phyloP scores from a whole-genome alignment of 805 yeast species.

The Teunomyces pallodes region DNA sequence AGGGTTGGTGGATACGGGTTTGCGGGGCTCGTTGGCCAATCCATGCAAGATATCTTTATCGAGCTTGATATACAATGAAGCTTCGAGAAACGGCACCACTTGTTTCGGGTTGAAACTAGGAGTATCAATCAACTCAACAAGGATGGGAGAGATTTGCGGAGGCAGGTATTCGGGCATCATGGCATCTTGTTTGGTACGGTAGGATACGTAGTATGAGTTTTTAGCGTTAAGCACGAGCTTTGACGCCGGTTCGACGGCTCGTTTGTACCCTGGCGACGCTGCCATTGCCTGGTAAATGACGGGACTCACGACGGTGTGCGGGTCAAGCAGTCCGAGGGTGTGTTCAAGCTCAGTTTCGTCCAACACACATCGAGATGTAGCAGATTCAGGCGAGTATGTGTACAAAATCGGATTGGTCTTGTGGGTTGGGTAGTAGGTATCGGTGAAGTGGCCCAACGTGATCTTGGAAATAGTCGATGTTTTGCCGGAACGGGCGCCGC shows the following conservation, averaged over 20 bases:
- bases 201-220: conserved; percentile 22
- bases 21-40: conserved; percentile 60
- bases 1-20: conserved; percentile 63
- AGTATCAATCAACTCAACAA: conserved; percentile 70
- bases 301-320: conserved; percentile 26
- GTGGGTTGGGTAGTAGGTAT: conserved; percentile 73
- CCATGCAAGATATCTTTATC: conserved; percentile 59
- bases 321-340: conserved; percentile 12
- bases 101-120: conserved; percentile 67
- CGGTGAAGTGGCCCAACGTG: conserved; percentile 50
- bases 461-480: conserved; percentile 54
- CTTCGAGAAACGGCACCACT: conserved; percentile 74
- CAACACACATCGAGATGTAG: conserved; percentile 17
- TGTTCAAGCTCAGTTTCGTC: conserved; percentile 18
- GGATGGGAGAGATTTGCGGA: conserved; percentile 57
- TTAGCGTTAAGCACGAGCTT: conserved; percentile 9
- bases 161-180: conserved; percentile 20
- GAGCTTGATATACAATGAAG: conserved; percentile 60
- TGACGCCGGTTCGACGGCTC: conserved; percentile 1
- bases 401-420: conserved; percentile 58
- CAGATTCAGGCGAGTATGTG: conserved; percentile 45
- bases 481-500: conserved; percentile 60
- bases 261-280: conserved; percentile 5
- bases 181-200: conserved; percentile 9
- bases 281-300: conserved; percentile 22